phyloP scores from a whole-genome alignment of 352 stramenopile species.

The Globisporangium sylvaticum region DNA sequence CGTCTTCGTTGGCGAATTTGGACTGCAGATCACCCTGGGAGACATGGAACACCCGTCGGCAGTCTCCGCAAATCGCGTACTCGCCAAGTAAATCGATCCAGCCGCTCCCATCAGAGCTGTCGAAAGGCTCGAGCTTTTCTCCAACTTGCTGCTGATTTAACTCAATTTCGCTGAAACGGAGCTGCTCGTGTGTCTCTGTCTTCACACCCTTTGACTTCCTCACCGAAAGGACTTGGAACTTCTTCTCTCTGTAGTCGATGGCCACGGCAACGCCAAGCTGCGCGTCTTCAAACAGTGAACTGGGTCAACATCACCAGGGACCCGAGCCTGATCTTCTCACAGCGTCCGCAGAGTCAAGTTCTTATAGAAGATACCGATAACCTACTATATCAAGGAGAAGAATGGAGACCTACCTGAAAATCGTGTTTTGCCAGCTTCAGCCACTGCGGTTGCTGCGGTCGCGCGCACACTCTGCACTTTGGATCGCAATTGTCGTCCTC shows the following conservation, averaged over 20 bases:
- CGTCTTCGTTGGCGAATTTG: constrained; percentile 24
- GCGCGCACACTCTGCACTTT: constrained; percentile 19
- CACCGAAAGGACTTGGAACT: constrained; percentile 18
- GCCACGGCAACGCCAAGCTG: constrained; percentile 17
- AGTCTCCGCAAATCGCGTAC: constrained; percentile 46
- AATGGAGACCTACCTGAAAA: constrained; percentile 18
- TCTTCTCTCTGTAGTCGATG: constrained; percentile 21
- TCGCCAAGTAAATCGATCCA: constrained; percentile 22
- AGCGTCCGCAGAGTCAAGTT: neutral
- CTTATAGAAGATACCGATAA: neutral
- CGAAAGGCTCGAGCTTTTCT: constrained; percentile 23
- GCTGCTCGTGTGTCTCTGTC: neutral
- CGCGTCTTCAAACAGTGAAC: neutral
- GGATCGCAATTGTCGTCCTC: neutral
- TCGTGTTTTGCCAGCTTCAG: constrained; percentile 19
- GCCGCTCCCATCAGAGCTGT: constrained; percentile 5
- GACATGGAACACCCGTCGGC: constrained; percentile 42
- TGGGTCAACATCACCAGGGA: constrained; percentile 13
- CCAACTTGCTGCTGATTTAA: constrained; percentile 26
- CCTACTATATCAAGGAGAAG: neutral
- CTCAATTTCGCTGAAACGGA: constrained; percentile 27
- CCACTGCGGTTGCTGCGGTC: constrained; percentile 23
- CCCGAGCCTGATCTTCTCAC: constrained; percentile 21
- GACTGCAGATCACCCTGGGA: constrained; percentile 25
- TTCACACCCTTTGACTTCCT: neutral